Conservation (phyloP, 2,329 filamentous ascomycete species). For the Cadophora luteo-olivacea region DNA sequence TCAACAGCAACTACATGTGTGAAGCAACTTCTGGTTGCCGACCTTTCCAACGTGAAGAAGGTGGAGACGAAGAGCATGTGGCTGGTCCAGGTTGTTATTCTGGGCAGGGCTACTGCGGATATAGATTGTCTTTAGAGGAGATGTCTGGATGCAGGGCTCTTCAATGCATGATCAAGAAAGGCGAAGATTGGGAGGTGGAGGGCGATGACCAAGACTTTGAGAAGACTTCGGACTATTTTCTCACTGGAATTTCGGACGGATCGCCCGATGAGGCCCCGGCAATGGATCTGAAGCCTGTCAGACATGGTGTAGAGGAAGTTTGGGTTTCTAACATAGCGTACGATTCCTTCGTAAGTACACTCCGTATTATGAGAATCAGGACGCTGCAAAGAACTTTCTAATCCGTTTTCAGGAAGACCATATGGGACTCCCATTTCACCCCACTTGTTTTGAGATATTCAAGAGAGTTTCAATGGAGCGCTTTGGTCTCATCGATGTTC, state of each 20-base stretch:
- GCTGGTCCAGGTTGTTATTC: constrained; percentile 19
- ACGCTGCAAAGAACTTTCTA: not conserved
- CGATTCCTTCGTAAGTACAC: constrained; percentile 4
- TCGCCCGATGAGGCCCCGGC: constrained; percentile 12
- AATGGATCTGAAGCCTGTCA: not conserved
- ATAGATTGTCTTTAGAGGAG: constrained; percentile 14
- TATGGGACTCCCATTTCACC: constrained; percentile 32
- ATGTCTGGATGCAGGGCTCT: constrained; percentile 23
- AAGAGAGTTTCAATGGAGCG: constrained; percentile 12
- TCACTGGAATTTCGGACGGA: constrained; percentile 12
- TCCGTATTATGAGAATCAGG: too few species aligned
- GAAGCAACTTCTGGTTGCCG: constrained; percentile 14
- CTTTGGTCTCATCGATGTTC: constrained; percentile 19
- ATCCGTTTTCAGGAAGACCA: constrained; percentile 18
- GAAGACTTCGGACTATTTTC: constrained; percentile 11
- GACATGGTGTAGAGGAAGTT: constrained; percentile 18
- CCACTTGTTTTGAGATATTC: constrained; percentile 34
- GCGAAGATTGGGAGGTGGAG: constrained; percentile 5
- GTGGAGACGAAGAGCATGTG: constrained; percentile 10
- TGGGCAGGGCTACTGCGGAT: constrained; percentile 11
- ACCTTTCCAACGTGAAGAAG: not conserved
- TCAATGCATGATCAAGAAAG: constrained; percentile 13
- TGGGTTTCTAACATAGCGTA: constrained; percentile 16
- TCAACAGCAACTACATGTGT: not conserved
- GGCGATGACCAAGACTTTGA: constrained; percentile 18